Conservation (phyloP, 495 filamentous ascomycete species). For the Melanomma pulvis-pyrius region DNA sequence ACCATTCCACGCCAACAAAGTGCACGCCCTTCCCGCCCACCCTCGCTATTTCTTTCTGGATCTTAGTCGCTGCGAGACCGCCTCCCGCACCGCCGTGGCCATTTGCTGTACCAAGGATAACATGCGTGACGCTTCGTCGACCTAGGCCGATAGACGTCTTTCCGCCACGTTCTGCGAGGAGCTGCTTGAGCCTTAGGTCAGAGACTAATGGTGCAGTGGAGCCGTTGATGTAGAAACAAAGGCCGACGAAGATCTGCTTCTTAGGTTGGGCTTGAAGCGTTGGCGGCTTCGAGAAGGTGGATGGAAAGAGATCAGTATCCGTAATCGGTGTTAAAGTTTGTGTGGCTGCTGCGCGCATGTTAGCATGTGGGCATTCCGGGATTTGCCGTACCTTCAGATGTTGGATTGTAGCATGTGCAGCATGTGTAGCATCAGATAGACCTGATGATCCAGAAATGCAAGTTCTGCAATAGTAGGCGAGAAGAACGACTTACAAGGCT, state of each 20-base stretch:
- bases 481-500: not conserved
- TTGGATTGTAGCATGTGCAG: too few species aligned
- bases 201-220: conserved; percentile 78
- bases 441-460: not conserved
- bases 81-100: conserved; percentile 64
- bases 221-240: conserved; percentile 85
- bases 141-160: conserved; percentile 67
- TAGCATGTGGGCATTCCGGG: not conserved
- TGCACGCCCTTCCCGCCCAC: conserved; percentile 70
- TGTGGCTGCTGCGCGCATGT: not conserved
- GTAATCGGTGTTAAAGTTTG: not conserved
- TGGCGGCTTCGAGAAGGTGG: not conserved
- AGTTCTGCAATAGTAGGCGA: not conserved
- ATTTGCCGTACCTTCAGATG: not conserved
- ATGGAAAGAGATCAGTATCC: not conserved
- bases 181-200: conserved; percentile 81
- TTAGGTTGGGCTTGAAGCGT: conserved; percentile 1
- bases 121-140: conserved; percentile 78
- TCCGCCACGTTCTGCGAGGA: conserved; percentile 75
- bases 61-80: conserved; percentile 76
- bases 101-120: conserved; percentile 72
- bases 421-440: not conserved
- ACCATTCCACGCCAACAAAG: conserved; percentile 83
- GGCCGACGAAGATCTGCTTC: conserved; percentile 62
- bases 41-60: conserved; percentile 76